These are phyloP conservation scores for Psilocybe tampanensis DNA, from an alignment of 768 basidiomycete species.

Conservation along the genomic window DNA sequence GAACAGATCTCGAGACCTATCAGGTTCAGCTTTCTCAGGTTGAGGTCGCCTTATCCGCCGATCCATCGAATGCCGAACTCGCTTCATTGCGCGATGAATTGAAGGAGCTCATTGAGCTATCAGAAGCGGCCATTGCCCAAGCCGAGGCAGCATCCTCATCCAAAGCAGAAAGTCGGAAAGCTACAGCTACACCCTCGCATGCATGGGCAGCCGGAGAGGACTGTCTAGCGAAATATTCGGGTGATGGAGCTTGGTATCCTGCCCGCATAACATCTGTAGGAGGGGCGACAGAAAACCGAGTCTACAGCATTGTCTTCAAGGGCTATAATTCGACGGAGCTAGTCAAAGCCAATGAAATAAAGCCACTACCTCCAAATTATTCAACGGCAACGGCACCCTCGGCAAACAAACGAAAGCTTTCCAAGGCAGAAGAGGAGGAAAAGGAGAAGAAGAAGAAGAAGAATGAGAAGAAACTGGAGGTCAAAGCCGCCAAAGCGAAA, in stretches of 20 bases:
- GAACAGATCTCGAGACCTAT: constrained; percentile 84
- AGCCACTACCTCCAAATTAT: constrained; percentile 64
- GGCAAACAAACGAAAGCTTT: constrained; percentile 76
- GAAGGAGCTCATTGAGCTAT: constrained; percentile 80
- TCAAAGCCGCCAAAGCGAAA: constrained; percentile 81
- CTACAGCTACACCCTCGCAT: constrained; percentile 49
- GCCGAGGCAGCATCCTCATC: constrained; percentile 64
- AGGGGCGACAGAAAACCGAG: constrained; percentile 78
- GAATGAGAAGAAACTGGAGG: constrained; percentile 92
- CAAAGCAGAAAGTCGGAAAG: constrained; percentile 62
- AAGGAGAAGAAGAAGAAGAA: constrained; percentile 90
- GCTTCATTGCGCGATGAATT: constrained; percentile 75
- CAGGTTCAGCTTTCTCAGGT: constrained; percentile 91
- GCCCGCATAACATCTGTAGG: constrained; percentile 86
- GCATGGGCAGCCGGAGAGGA: constrained; percentile 85
- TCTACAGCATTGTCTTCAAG: constrained; percentile 90
- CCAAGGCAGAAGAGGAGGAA: constrained; percentile 83
- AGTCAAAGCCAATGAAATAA: constrained; percentile 71
- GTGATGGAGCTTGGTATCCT: constrained; percentile 85
- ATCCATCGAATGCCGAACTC: constrained; percentile 77
- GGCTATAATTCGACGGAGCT: constrained; percentile 92
- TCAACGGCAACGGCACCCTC: constrained; percentile 41
- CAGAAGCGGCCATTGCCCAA: constrained; percentile 71
- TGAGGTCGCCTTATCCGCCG: constrained; percentile 73
- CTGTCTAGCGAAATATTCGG: constrained; percentile 83